Evolutionary conservation across 208 protist genomes (phyloP), one percentile per base, ranked within the genome.

Genomic region (Crithidia mellificae): DNA sequence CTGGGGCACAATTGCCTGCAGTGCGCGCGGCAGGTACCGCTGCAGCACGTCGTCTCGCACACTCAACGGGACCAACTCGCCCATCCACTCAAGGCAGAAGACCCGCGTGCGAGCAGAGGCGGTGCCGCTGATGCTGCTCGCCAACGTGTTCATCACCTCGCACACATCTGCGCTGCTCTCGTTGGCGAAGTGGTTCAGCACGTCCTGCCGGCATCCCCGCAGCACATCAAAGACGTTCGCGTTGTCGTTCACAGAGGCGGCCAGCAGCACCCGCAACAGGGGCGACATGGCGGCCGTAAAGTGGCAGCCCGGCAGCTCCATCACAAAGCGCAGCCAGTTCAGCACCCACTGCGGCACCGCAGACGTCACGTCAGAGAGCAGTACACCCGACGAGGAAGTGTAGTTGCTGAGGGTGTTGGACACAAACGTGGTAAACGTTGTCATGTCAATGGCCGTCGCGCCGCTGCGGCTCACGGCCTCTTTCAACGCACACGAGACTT

Each of bases 401-500:
- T 70, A 79, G 27, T 72, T 78, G 55, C 49, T 56, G 36, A 92
- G 50, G 29, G 72, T 78, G 50, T 78, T 73, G 29, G 49, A 80
- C 19, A 90, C 72, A 68, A 88, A 77, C 61, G 50, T 30, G 15
- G 61, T 63, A 46, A 70, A 78, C 15, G 52, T 6, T 8, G 56
- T n/a, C 54, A 73, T 58, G 56, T 80, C 74, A 9, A 93, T 41
- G 7, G 53, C 63, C 22, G 69, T 68, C 30, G 47, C 55, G 1
- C 76, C 78, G 34, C 69, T 83, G 14, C 68, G 77, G 34, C 70
- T 80, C 11, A 91, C 49, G 3, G 79, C 39, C 64, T 91, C 84
- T 20, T 83, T 82, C 68, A 90, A 27, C 8, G 77, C 67, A 9
- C 62, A 79, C 11, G 88, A 91, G 52, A 88, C 78, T 52, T 93